These are phyloP conservation scores for Pseudomicrostroma phylloplanum DNA, from an alignment of 1,284 basidiomycete genomes.

Conservation along the genomic window DNA sequence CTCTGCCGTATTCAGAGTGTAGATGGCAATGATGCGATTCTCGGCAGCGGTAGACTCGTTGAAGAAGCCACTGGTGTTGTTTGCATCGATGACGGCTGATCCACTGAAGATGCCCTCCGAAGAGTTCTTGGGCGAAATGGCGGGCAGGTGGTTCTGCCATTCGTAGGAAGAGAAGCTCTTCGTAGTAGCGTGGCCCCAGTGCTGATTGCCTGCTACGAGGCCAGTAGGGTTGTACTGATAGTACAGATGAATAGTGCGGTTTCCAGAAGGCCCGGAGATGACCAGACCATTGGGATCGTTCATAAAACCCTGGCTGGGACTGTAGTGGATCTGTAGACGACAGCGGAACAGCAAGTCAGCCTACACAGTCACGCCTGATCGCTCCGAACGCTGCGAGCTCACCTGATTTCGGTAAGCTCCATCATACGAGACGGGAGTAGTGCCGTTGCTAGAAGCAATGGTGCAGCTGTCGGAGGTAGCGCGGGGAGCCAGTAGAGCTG, in stretches of 20 bases:
- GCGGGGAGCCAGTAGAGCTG: not conserved
- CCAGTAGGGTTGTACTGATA: slow-evolving; percentile 53
- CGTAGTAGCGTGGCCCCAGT: slow-evolving; percentile 55
- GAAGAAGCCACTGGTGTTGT: slow-evolving; percentile 55
- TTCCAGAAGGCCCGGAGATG: slow-evolving; percentile 33
- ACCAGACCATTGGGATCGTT: slow-evolving; percentile 54
- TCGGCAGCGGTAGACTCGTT: slow-evolving; percentile 44
- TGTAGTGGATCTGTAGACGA: slow-evolving; percentile 30
- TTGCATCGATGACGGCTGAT: slow-evolving; percentile 51
- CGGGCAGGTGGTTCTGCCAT: slow-evolving; percentile 53
- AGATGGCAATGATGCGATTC: slow-evolving; percentile 52
- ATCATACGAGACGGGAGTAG: slow-evolving; percentile 2
- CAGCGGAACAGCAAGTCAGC: not conserved
- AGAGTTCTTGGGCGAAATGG: slow-evolving; percentile 42
- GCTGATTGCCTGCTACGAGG: slow-evolving; percentile 52
- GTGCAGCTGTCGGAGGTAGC: not conserved
- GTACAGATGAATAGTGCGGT: slow-evolving; percentile 54
- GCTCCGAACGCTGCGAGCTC: not conserved
- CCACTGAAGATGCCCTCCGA: slow-evolving; percentile 51
- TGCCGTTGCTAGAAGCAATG: slow-evolving; percentile 1
- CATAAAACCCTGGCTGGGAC: slow-evolving; percentile 51
- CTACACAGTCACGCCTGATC: not conserved
- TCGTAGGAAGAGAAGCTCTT: slow-evolving; percentile 49
- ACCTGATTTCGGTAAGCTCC: not conserved
- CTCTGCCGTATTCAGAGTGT: slow-evolving; percentile 52